Evolutionary conservation across 768 basidiomycete genomes (phyloP).

Genomic region (Pholiota molesta): DNA sequence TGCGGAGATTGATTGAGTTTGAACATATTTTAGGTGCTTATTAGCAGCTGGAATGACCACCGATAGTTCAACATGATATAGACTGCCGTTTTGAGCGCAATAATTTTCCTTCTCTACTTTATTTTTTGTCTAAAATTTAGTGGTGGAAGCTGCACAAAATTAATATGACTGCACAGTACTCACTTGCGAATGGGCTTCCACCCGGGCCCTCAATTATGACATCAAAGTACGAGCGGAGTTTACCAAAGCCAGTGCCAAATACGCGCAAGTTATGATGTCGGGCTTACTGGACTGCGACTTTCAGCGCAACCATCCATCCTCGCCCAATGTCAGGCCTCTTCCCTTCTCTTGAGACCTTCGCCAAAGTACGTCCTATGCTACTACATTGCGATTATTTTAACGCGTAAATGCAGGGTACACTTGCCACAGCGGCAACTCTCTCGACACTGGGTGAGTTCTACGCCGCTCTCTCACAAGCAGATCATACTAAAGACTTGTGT

Average conservation of each 20-base stretch:
- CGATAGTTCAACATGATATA: too few species aligned
- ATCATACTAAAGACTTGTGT: slow-evolving; percentile 10
- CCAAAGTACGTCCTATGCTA: slow-evolving; percentile 38
- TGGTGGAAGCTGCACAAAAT: background rate
- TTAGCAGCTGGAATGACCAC: too few species aligned
- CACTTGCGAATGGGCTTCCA: slow-evolving; percentile 89
- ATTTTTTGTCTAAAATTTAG: too few species aligned
- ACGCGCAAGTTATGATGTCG: slow-evolving; percentile 4
- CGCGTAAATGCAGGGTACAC: slow-evolving; percentile 42
- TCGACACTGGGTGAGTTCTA: slow-evolving; percentile 53
- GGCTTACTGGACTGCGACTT: too few species aligned
- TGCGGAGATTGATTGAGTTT: background rate
- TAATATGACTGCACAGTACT: slow-evolving; percentile 19
- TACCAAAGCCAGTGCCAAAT: slow-evolving; percentile 7
- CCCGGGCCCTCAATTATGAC: slow-evolving; percentile 95
- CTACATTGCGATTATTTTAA: background rate
- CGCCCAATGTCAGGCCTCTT: slow-evolving; percentile 38
- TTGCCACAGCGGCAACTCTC: slow-evolving; percentile 59
- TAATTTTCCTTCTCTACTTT: too few species aligned
- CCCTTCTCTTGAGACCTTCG: slow-evolving; percentile 50
- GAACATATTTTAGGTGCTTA: background rate
- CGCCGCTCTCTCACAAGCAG: background rate
- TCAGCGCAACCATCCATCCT: background rate
- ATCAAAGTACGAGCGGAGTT: slow-evolving; percentile 80
- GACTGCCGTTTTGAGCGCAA: too few species aligned